phyloP scores from a whole-genome alignment of 2,329 filamentous ascomycete species.

The Fusarium sambucinum region DNA sequence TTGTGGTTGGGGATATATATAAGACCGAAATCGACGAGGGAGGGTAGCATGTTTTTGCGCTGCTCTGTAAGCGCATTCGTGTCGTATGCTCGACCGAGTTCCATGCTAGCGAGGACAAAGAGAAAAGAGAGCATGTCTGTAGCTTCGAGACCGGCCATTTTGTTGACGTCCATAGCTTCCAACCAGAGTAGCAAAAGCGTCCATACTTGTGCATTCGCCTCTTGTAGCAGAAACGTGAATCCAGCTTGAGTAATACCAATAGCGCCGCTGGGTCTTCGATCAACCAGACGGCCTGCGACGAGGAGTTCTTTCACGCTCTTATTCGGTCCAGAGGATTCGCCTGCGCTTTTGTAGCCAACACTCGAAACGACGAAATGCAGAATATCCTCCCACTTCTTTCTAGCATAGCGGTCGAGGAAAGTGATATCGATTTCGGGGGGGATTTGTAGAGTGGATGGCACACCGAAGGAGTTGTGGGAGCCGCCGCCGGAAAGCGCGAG shows the following conservation, averaged over 20 bases:
- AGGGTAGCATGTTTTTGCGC: slow-evolving; percentile 88
- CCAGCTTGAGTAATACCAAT: slow-evolving; percentile 90
- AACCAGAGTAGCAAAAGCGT: slow-evolving; percentile 93
- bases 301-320: slow-evolving; percentile 87
- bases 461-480: slow-evolving; percentile 88
- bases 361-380: slow-evolving; percentile 93
- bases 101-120: slow-evolving; percentile 92
- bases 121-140: slow-evolving; percentile 97
- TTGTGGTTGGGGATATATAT: slow-evolving; percentile 77
- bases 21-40: slow-evolving; percentile 91
- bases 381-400: slow-evolving; percentile 94
- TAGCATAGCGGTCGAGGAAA: slow-evolving; percentile 86
- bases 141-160: slow-evolving; percentile 78
- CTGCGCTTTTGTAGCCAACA: slow-evolving; percentile 66
- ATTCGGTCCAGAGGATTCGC: slow-evolving; percentile 68
- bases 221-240: slow-evolving; percentile 94
- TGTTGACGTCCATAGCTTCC: slow-evolving; percentile 75
- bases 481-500: slow-evolving; percentile 90
- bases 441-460: slow-evolving; percentile 76
- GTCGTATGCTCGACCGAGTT: slow-evolving; percentile 91
- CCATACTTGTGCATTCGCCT: slow-evolving; percentile 97
- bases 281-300: slow-evolving; percentile 83
- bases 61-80: slow-evolving; percentile 84
- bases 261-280: slow-evolving; percentile 71
- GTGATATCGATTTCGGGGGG: slow-evolving; percentile 73